Percentiles rank a stretch among this genome's conserved stretches.
phyloP scores from a whole-genome alignment of 2,329 filamentous ascomycete genomes.

The Didymella exigua region DNA sequence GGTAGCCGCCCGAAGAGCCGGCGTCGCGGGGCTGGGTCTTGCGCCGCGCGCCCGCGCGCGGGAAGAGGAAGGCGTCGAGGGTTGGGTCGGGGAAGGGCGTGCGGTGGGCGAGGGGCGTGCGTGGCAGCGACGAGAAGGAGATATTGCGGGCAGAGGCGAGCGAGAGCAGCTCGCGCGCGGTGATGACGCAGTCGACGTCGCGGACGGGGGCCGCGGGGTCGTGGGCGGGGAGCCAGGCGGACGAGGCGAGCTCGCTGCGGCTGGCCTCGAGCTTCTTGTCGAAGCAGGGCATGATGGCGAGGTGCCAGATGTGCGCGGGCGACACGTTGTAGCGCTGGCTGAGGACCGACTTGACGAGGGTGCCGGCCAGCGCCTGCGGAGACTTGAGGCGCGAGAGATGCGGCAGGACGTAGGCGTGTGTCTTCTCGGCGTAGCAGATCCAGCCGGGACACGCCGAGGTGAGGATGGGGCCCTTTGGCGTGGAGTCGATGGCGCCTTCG shows the following conservation, averaged over 20 bases:
- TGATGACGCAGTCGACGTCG: constrained; percentile 98
- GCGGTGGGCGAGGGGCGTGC: constrained; percentile 57
- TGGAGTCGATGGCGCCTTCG: constrained; percentile 52
- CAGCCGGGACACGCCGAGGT: constrained; percentile 94
- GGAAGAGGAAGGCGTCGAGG: constrained; percentile 77
- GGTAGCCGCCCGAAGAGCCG: constrained; percentile 86
- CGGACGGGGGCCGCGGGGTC: constrained; percentile 58
- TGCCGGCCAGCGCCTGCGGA: constrained; percentile 89
- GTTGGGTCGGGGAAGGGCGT: constrained; percentile 73
- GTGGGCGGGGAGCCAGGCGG: constrained; percentile 64
- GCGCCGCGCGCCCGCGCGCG: constrained; percentile 44
- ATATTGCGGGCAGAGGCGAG: constrained; percentile 81
- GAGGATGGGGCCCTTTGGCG: constrained; percentile 68
- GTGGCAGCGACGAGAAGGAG: constrained; percentile 74
- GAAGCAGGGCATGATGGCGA: constrained; percentile 97
- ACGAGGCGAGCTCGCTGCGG: constrained; percentile 85
- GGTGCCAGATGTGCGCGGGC: constrained; percentile 86
- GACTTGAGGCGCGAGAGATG: constrained; percentile 92
- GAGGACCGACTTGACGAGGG: constrained; percentile 84
- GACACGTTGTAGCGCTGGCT: constrained; percentile 73
- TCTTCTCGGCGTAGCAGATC: constrained; percentile 99
- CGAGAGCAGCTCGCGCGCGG: constrained; percentile 90
- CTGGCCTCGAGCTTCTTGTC: constrained; percentile 98
- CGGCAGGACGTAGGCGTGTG: constrained; percentile 88
- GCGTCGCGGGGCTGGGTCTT: constrained; percentile 59